Evolutionary conservation across 1,284 basidiomycete species (phyloP).

Genomic region (Apiotrichum siamense): DNA sequence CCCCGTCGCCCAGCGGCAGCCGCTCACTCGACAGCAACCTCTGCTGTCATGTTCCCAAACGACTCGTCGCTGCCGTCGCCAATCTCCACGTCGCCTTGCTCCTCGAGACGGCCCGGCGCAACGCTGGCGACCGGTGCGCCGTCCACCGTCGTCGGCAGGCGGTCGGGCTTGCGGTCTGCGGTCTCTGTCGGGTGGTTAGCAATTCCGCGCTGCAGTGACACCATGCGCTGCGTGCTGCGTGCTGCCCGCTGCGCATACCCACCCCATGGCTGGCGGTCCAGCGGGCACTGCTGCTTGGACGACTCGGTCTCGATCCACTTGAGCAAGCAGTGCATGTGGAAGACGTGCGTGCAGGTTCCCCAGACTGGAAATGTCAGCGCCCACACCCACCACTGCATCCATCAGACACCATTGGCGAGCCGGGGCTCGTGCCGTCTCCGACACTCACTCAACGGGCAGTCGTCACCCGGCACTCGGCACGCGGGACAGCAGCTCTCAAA

Average conservation of each 20-base stretch:
- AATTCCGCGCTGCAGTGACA: not conserved
- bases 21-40: too few species aligned
- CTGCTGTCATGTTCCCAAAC: too few species aligned
- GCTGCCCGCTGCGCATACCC: too few species aligned
- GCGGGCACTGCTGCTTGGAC: conserved; percentile 86
- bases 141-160: conserved; percentile 36
- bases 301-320: conserved; percentile 86
- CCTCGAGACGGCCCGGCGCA: conserved; percentile 31
- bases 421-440: too few species aligned
- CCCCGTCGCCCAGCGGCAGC: too few species aligned
- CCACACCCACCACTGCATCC: not conserved
- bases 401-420: too few species aligned
- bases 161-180: conserved; percentile 39
- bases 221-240: too few species aligned
- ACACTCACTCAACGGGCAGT: conserved; percentile 81
- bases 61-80: conserved; percentile 6
- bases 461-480: conserved; percentile 92
- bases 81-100: conserved; percentile 1
- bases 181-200: conserved; percentile 22
- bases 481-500: conserved; percentile 89
- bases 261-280: conserved; percentile 91
- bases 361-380: conserved; percentile 55
- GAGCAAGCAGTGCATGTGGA: conserved; percentile 89
- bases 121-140: conserved; percentile 33
- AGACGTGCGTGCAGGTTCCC: conserved; percentile 91